phyloP scores from a whole-genome alignment of 1,284 basidiomycete species.

The Apiotrichum sp. region DNA sequence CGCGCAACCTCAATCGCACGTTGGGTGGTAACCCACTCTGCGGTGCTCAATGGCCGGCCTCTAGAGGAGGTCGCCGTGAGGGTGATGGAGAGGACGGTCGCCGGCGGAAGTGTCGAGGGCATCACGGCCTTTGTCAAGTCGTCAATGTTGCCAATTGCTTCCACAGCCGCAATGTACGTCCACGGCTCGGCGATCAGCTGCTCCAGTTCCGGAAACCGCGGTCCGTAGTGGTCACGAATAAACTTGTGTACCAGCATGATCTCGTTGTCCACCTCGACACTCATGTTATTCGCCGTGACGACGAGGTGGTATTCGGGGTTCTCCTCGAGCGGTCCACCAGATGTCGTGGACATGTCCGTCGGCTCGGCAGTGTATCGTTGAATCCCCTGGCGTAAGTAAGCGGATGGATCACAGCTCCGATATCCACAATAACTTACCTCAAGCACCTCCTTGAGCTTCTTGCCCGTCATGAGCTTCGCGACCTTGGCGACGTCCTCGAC shows the following conservation, averaged over 20 bases:
- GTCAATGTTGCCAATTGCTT: slow-evolving; percentile 76
- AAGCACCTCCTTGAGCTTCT: slow-evolving; percentile 76
- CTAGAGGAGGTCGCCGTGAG: slow-evolving; percentile 89
- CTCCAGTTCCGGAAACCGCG: slow-evolving; percentile 95
- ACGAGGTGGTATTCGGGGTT: slow-evolving; percentile 96
- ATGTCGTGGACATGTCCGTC: slow-evolving; percentile 61
- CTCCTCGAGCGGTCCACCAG: slow-evolving; percentile 66
- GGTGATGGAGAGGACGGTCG: slow-evolving; percentile 90
- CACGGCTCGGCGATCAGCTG: slow-evolving; percentile 85
- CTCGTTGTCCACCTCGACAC: slow-evolving; percentile 98
- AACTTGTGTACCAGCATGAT: slow-evolving; percentile 98
- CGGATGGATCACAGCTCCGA: neutral
- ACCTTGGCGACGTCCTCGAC: slow-evolving; percentile 80
- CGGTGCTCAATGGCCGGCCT: slow-evolving; percentile 64
- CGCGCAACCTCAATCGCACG: slow-evolving; percentile 82
- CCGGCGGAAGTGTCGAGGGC: slow-evolving; percentile 74
- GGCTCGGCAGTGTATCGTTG: slow-evolving; percentile 73
- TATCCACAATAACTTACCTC: slow-evolving; percentile 52
- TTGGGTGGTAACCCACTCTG: slow-evolving; percentile 73
- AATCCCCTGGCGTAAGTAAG: slow-evolving; percentile 61
- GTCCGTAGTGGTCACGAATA: slow-evolving; percentile 94
- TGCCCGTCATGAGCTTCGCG: slow-evolving; percentile 80
- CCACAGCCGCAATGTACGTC: slow-evolving; percentile 88
- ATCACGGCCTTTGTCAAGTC: slow-evolving; percentile 79
- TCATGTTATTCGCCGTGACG: slow-evolving; percentile 94